A percentile compares a stretch with the other conserved stretches of the same genome.
These are phyloP conservation scores for Furcasterigmium furcatum DNA, from an alignment of 2,329 filamentous ascomycete species.

Conservation along the genomic window DNA sequence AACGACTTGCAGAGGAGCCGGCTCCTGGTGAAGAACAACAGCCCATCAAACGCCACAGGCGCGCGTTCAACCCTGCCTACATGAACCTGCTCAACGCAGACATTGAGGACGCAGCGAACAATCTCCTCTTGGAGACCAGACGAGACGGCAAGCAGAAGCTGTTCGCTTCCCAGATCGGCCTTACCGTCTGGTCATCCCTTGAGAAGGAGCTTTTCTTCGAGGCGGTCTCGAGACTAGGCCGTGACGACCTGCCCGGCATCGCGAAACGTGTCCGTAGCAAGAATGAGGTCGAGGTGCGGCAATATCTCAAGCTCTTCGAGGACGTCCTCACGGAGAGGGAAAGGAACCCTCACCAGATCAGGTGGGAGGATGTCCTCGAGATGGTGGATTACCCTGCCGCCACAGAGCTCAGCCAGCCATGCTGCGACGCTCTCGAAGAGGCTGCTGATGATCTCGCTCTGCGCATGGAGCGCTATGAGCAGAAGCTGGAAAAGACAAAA, in stretches of 20 bases:
- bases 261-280: constrained; percentile 66
- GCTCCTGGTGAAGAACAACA: constrained; percentile 6
- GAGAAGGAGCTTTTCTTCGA: constrained; percentile 74
- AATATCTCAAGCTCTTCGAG: constrained; percentile 64
- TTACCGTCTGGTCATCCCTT: constrained; percentile 62
- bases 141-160: constrained; percentile 16
- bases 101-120: constrained; percentile 48
- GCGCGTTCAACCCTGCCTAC: constrained; percentile 41
- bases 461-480: constrained; percentile 62
- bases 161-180: constrained; percentile 60
- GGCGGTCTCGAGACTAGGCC: constrained; percentile 61
- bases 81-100: constrained; percentile 52
- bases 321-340: constrained; percentile 39
- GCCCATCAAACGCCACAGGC: constrained; percentile 43
- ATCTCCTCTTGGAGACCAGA: constrained; percentile 21
- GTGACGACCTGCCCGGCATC: constrained; percentile 59
- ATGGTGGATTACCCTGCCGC: constrained; percentile 66
- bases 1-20: constrained; percentile 22
- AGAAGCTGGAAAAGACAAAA: constrained; percentile 52
- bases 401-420: constrained; percentile 64
- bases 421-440: constrained; percentile 62
- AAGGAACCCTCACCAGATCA: constrained; percentile 12
- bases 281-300: constrained; percentile 67
- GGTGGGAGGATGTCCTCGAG: constrained; percentile 30
- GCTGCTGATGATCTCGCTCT: constrained; percentile 64